Evolutionary conservation across 768 basidiomycete species (phyloP).

Genomic region (Leccinum subgranulosum): DNA sequence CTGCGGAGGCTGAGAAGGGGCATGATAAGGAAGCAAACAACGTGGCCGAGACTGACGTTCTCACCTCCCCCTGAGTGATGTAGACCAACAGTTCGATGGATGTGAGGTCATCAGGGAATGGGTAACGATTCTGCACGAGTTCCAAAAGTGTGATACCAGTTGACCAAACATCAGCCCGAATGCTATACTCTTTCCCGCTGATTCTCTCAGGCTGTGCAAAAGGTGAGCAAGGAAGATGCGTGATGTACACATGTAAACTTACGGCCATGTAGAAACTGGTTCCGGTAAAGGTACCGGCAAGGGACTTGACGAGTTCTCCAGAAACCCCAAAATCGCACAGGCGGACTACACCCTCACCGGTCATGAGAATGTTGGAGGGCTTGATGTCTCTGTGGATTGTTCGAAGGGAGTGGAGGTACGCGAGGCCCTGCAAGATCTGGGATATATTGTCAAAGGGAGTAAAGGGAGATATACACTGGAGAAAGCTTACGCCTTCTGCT

Average conservation of each 20-base stretch:
- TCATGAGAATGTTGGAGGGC: constrained; percentile 89
- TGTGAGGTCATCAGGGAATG: constrained; percentile 87
- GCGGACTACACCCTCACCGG: constrained; percentile 86
- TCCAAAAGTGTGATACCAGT: constrained; percentile 93
- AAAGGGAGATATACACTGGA: neutral
- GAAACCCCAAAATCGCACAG: constrained; percentile 97
- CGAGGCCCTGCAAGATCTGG: constrained; percentile 86
- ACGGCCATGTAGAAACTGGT: constrained; percentile 99
- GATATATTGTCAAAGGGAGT: constrained; percentile 7
- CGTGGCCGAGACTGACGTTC: constrained; percentile 18
- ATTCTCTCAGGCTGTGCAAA: constrained; percentile 83
- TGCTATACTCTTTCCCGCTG: constrained; percentile 86
- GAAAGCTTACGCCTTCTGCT: constrained; percentile 77
- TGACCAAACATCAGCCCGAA: constrained; percentile 97
- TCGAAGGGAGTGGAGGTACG: constrained; percentile 85
- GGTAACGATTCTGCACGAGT: constrained; percentile 91
- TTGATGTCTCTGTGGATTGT: constrained; percentile 98
- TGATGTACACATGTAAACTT: constrained; percentile 33
- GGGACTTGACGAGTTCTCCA: constrained; percentile 86
- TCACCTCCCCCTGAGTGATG: constrained; percentile 76
- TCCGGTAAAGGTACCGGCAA: constrained; percentile 95
- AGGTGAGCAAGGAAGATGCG: constrained; percentile 2
- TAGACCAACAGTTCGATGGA: constrained; percentile 94
- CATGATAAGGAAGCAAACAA: constrained; percentile 14
- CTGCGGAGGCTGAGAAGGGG: constrained; percentile 61